Conservation (phyloP, 495 filamentous ascomycete genomes). For the Penicillium paxilli region DNA sequence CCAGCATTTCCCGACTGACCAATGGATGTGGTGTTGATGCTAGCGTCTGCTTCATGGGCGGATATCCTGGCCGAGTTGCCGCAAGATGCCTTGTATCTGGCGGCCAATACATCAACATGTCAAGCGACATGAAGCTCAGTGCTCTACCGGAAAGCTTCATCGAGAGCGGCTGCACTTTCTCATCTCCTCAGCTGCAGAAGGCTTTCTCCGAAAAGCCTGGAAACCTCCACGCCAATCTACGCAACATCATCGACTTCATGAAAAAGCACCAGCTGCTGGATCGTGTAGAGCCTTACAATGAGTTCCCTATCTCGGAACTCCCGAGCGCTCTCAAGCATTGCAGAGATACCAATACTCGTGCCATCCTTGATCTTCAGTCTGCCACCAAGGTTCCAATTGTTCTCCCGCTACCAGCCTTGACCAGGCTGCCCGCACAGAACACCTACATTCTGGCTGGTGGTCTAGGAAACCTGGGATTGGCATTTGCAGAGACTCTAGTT, state of each 20-base stretch:
- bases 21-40: conserved; percentile 21
- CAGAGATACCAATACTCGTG: conserved; percentile 6
- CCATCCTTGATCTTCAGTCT: conserved; percentile 15
- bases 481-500: conserved; percentile 33
- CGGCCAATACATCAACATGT: conserved; percentile 24
- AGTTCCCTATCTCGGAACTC: conserved; percentile 15
- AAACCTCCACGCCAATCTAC: conserved; percentile 12
- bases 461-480: conserved; percentile 35
- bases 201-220: conserved; percentile 15
- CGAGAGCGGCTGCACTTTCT: conserved; percentile 22
- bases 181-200: conserved; percentile 7
- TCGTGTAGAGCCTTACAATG: conserved; percentile 12
- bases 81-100: conserved; percentile 18
- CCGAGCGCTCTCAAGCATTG: conserved; percentile 12
- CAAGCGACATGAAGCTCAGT: conserved; percentile 22
- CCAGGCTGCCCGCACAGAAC: conserved; percentile 9
- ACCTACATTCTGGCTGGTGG: conserved; percentile 36
- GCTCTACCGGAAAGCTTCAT: conserved; percentile 21
- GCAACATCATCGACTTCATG: conserved; percentile 17
- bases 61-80: conserved; percentile 19
- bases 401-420: conserved; percentile 11
- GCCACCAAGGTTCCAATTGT: conserved; percentile 22
- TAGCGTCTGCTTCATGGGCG: conserved; percentile 15
- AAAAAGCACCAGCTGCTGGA: conserved; percentile 14
- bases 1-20: conserved; percentile 15